phyloP scores from a whole-genome alignment of 179 eudicot genomes.

The Nepenthes alata region DNA sequence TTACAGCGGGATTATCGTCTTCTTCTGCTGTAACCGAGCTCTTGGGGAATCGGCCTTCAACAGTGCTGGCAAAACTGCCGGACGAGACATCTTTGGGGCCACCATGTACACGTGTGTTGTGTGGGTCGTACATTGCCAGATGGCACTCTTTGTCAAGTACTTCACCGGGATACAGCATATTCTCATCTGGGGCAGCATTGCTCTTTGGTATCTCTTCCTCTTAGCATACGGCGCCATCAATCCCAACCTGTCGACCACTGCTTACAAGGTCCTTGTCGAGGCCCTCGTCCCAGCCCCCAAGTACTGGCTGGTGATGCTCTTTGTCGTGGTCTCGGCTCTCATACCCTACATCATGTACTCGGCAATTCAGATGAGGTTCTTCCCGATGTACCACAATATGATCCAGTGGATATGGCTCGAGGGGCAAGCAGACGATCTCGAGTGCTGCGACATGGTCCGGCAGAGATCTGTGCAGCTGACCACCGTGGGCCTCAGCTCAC shows the following conservation, averaged over 20 bases:
- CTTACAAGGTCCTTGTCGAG: constrained; percentile 53
- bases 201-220: constrained; percentile 60
- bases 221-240: constrained; percentile 52
- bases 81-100: constrained; percentile 55
- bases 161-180: constrained; percentile 77
- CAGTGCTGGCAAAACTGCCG: constrained; percentile 40
- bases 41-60: constrained; percentile 40
- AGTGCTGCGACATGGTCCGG: constrained; percentile 47
- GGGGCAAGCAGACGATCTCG: constrained; percentile 55
- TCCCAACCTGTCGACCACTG: constrained; percentile 44
- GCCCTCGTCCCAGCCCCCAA: constrained; percentile 46
- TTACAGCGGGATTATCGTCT: constrained; percentile 46
- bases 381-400: constrained; percentile 85
- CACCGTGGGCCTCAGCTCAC: constrained; percentile 34
- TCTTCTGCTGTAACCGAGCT: constrained; percentile 49
- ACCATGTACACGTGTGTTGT: constrained; percentile 76
- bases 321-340: constrained; percentile 50
- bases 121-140: constrained; percentile 79
- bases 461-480: constrained; percentile 52
- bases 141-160: constrained; percentile 83
- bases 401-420: constrained; percentile 80
- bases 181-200: constrained; percentile 76
- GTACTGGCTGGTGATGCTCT: constrained; percentile 48
- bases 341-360: constrained; percentile 49
- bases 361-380: constrained; percentile 57